Base-by-base conservation (phyloP, 2,329 filamentous ascomycete species). In the Aspergillus unguis region DNA sequence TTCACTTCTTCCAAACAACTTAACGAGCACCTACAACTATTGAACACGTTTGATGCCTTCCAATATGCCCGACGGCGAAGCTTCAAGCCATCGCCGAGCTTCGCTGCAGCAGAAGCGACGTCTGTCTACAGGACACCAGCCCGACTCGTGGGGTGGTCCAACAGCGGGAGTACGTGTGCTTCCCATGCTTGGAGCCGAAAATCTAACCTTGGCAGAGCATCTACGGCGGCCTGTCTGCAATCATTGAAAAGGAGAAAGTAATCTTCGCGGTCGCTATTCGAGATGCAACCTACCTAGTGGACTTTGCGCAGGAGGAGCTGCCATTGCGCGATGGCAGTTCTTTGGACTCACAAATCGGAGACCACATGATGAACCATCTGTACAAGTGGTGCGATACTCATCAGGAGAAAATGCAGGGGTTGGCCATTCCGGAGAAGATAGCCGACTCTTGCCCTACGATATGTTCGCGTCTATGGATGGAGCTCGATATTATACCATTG, bases 401-500 rank as follows among this genome's bases (percentile, higher is more conserved):
- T 65, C 74, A 84, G 52, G 82, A 83, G 73, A 94, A 92, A 69
- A 86, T 91, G 60, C 77, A 90, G 23, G 88, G 88, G 6, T 81
- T 83, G 23, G 87, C 88, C n/a, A 74, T 92, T 48, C 85, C 86
- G 1, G 71, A 76, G 7, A 77, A 78, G 3, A 71, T 89, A 48
- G 77, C 81, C 41, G 71, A 80, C 7, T 75, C 82, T 62, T 86
- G 83, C 62, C 87, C 87, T 1, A 73, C 73, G 4, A 77, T 92
- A 1, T 86, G 85, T 60, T 84, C 87, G 0, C 82, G 83, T 32
- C 77, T 94, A 3, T 94, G 89, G 89, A 72, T 83, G 2, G 85
- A 90, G 56, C 74, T 92, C 33, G 89, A 94, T 65, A 83, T 92
- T 52, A 81, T 92, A 2, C 86, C 87, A 1, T 77, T 92, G 37